Evolutionary conservation across 1,284 basidiomycete genomes (phyloP).

Genomic region (Exobasidium cylindrosporum): DNA sequence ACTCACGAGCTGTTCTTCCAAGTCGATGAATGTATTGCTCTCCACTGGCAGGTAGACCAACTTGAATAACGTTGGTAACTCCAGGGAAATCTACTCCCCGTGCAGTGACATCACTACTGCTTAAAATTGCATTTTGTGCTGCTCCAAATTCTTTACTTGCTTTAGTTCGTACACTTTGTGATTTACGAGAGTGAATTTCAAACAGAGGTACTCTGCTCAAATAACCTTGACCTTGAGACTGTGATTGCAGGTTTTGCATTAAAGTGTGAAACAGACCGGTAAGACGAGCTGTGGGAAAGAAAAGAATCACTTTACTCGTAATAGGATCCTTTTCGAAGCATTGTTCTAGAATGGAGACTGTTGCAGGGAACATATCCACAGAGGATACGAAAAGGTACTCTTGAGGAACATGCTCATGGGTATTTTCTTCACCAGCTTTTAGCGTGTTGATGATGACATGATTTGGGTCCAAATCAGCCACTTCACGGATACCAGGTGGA

Average conservation of each 20-base stretch:
- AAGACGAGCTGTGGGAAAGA: constrained; percentile 69
- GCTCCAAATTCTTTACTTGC: constrained; percentile 59
- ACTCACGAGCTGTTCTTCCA: constrained; percentile 64
- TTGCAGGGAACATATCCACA: constrained; percentile 59
- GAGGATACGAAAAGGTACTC: constrained; percentile 28
- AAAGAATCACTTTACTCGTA: constrained; percentile 56
- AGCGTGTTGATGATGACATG: constrained; percentile 68
- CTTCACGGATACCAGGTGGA: constrained; percentile 55
- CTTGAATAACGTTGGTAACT: constrained; percentile 63
- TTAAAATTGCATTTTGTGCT: constrained; percentile 64
- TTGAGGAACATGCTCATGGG: constrained; percentile 68
- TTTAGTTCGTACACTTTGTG: constrained; percentile 28
- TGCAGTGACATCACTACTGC: constrained; percentile 86
- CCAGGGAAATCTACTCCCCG: constrained; percentile 65
- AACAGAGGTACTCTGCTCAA: constrained; percentile 21
- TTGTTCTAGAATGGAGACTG: constrained; percentile 54
- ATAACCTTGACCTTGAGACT: not conserved
- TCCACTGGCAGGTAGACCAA: constrained; percentile 53
- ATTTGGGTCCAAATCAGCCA: constrained; percentile 51
- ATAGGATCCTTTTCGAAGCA: constrained; percentile 48
- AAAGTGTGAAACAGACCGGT: constrained; percentile 63
- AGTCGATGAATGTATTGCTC: constrained; percentile 58
- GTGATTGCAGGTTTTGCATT: constrained; percentile 48
- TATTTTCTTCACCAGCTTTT: constrained; percentile 64
- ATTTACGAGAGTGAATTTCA: constrained; percentile 41